Conservation (phyloP, 192 early-diverging fungal species). For the Linnemannia exigua region DNA sequence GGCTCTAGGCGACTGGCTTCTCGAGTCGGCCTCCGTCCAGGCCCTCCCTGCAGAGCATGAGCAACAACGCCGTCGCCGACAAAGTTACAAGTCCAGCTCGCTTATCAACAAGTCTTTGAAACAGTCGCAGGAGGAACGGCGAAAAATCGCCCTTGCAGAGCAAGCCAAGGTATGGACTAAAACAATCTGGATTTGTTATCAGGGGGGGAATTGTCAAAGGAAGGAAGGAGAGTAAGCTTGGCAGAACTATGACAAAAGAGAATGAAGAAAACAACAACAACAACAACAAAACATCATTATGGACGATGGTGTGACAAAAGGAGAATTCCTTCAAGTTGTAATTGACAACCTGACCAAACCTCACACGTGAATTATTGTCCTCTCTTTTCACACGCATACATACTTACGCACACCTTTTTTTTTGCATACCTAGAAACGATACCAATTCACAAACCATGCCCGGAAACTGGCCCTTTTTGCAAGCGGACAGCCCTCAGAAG, state of each 20-base stretch:
- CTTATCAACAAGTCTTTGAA: slow-evolving; percentile 48
- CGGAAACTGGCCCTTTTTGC: slow-evolving; percentile 61
- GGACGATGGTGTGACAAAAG: neutral
- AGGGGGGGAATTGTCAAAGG: neutral
- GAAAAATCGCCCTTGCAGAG: slow-evolving; percentile 54
- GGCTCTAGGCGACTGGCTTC: slow-evolving; percentile 42
- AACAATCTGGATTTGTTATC: neutral
- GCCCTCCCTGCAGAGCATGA: slow-evolving; percentile 27
- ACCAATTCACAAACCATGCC: slow-evolving; percentile 60
- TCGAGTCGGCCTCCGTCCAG: slow-evolving; percentile 48
- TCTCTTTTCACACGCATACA: neutral
- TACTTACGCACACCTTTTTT: neutral
- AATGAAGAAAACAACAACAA: neutral
- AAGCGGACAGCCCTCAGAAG: slow-evolving; percentile 41
- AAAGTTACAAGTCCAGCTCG: slow-evolving; percentile 36
- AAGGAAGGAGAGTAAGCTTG: neutral
- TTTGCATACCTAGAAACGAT: slow-evolving; percentile 41
- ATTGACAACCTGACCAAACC: neutral
- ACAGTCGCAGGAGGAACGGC: slow-evolving; percentile 59
- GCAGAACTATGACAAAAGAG: neutral
- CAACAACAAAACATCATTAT: neutral
- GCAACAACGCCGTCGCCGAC: slow-evolving; percentile 37
- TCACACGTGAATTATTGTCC: slow-evolving; percentile 6
- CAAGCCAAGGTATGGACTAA: slow-evolving; percentile 55
- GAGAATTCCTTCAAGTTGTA: neutral